A percentile compares a stretch with the other conserved stretches of the same genome.
phyloP scores from a whole-genome alignment of 176 grass and related monocot species.

The Eleusine coracana region DNA sequence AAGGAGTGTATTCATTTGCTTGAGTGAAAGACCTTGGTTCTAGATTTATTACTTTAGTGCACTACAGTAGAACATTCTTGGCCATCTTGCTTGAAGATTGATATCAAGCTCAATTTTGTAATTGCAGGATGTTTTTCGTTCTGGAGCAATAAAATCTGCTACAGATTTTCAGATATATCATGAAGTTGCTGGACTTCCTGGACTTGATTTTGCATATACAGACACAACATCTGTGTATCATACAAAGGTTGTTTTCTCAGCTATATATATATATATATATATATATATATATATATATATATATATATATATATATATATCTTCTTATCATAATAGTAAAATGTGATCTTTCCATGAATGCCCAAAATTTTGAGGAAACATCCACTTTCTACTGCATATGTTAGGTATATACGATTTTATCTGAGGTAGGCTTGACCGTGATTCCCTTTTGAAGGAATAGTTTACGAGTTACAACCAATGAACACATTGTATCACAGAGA shows the following conservation, averaged over 20 bases:
- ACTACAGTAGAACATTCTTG: conserved; percentile 6
- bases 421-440: too few relatives aligned
- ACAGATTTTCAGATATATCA: conserved; percentile 98
- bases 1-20: neutral
- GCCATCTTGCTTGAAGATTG: conserved; percentile 5
- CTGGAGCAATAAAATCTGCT: conserved; percentile 95
- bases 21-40: conserved; percentile 17
- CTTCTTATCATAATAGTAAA: neutral
- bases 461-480: neutral
- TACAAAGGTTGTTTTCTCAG: conserved; percentile 70
- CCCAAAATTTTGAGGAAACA: too few relatives aligned
- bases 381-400: too few relatives aligned
- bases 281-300: neutral
- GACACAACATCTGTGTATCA: conserved; percentile 96
- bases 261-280: neutral
- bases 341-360: neutral
- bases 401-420: neutral
- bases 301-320: neutral
- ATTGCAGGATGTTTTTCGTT: conserved; percentile 79
- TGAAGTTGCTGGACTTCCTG: conserved; percentile 87
- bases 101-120: conserved; percentile 15
- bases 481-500: neutral
- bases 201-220: conserved; percentile 96
- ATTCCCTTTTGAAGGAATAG: neutral
- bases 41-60: neutral